Evolutionary conservation across 2,329 filamentous ascomycete genomes (phyloP).

Genomic region (Microdochium bolleyi): DNA sequence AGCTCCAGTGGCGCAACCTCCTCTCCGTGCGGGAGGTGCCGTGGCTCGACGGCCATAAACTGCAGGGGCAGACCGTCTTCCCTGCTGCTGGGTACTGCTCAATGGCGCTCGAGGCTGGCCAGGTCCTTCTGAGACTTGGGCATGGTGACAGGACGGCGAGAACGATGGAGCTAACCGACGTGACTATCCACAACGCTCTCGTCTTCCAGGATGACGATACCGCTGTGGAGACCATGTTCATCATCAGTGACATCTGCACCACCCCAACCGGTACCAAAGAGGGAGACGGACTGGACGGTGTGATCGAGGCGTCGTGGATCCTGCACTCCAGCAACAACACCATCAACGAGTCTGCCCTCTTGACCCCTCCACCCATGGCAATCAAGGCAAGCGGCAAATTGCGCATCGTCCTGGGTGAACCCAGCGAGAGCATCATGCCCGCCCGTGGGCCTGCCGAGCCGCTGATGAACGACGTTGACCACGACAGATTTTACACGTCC

Average conservation of each 20-base stretch:
- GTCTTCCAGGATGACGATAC: conserved; percentile 10
- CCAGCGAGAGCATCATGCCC: neutral
- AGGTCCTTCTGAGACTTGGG: conserved; percentile 1
- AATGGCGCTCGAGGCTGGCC: conserved; percentile 27
- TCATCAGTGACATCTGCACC: neutral
- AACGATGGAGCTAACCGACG: conserved; percentile 6
- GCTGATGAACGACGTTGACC: neutral
- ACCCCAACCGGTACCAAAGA: neutral
- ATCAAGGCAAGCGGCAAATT: neutral
- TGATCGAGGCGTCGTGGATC: neutral
- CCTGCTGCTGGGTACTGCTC: conserved; percentile 26
- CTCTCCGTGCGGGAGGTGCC: conserved; percentile 4
- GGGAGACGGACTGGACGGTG: neutral
- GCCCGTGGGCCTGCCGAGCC: neutral
- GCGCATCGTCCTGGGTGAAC: neutral
- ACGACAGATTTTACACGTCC: neutral
- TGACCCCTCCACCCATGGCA: neutral
- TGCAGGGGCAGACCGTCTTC: conserved; percentile 8
- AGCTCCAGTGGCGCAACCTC: conserved; percentile 6
- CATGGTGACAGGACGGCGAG: too few relatives aligned
- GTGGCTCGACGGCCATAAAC: conserved; percentile 7
- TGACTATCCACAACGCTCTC: conserved; percentile 14
- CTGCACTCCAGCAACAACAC: neutral
- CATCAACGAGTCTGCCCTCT: neutral
- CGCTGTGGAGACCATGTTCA: conserved; percentile 10